Evolutionary conservation across 2,329 filamentous ascomycete genomes (phyloP), one percentile per base, ranked within the genome.

Genomic region (Diaporthe nobilis): DNA sequence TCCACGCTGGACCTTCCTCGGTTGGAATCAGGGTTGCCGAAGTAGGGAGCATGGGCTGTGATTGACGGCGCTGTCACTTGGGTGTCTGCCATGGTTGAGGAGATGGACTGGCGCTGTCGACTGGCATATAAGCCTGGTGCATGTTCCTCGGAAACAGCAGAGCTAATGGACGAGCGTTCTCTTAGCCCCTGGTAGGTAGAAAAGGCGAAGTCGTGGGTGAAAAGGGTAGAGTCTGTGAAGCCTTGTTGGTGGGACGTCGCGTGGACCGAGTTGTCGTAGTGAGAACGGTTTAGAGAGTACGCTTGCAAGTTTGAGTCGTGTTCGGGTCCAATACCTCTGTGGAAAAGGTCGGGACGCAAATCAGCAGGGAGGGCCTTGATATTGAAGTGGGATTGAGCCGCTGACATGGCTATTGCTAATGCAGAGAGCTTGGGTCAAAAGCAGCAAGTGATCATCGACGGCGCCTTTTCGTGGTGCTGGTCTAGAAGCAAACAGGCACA

Each of bases 121-220:
- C 77, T 77, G 17, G 80, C 77, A 65, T 84, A 85, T 42, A 82
- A 73, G 53, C 85, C 83, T 22, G 80, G 72, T 44, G 75, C 78
- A 76, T 81, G 80, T 55, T 84, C 82, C 53, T 83, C 83, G 25
- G 84, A 81, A 57, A 88, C 82, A 55, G 83, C 47, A 25, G 65
- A 81, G 57, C 83, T 84, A 79, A 88, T 86, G 31, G 86, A 82
- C 63, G 81, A 81, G 76, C 85, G 85, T 73, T 87, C 86, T 34
- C 84, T 77, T 13, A 88, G 80, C 61, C 83, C 82, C 78, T 86
- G 84, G 79, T 88, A 91, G 4, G 87, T 37, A 34, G 71, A 80
- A 78, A 90, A 91, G 31, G 87, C 83, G 79, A 90, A 91, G 77
- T 90, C 87, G 77, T 85, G 84, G 28, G 53, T 51, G 79, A 91